Percentiles rank a stretch among this genome's conserved stretches.
phyloP scores from a whole-genome alignment of 2,329 filamentous ascomycete species.

The Paecilomyces sp. region DNA sequence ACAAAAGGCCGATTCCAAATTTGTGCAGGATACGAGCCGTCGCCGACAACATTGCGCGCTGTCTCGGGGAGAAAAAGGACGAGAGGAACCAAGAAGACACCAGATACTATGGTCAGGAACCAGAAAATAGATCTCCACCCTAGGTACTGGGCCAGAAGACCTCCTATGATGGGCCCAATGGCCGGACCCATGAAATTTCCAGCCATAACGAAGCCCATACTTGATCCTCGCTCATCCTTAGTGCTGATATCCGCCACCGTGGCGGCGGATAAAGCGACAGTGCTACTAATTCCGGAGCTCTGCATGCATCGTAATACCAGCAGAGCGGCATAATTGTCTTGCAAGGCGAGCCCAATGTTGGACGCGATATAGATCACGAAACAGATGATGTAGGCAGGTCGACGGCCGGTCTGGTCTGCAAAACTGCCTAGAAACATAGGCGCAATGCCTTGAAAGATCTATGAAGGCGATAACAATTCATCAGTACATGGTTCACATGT shows the following conservation, averaged over 20 bases:
- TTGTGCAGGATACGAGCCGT: conserved; percentile 19
- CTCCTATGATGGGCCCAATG: conserved; percentile 46
- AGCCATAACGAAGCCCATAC: conserved; percentile 30
- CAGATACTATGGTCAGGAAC: conserved; percentile 42
- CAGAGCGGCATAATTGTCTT: conserved; percentile 30
- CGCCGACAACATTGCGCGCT: conserved; percentile 24
- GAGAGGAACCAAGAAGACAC: conserved; percentile 15
- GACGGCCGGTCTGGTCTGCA: conserved; percentile 40
- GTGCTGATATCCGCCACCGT: conserved; percentile 36
- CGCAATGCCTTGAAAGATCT: conserved; percentile 46
- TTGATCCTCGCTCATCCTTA: conserved; percentile 32
- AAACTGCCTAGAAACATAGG: conserved; percentile 42
- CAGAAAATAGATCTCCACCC: conserved; percentile 50
- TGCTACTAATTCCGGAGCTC: conserved; percentile 35
- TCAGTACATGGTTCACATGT: not conserved
- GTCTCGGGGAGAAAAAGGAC: conserved; percentile 29
- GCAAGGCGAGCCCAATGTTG: conserved; percentile 34
- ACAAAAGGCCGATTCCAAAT: conserved; percentile 23
- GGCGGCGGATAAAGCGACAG: conserved; percentile 33
- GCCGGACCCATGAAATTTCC: conserved; percentile 37
- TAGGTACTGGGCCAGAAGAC: conserved; percentile 38
- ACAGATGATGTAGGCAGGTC: conserved; percentile 42
- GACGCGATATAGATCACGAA: conserved; percentile 37
- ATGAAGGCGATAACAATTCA: not conserved
- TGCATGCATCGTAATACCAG: conserved; percentile 36